Conservation (phyloP, 345 rosid genomes). For the Pseudoturritis turrita region DNA sequence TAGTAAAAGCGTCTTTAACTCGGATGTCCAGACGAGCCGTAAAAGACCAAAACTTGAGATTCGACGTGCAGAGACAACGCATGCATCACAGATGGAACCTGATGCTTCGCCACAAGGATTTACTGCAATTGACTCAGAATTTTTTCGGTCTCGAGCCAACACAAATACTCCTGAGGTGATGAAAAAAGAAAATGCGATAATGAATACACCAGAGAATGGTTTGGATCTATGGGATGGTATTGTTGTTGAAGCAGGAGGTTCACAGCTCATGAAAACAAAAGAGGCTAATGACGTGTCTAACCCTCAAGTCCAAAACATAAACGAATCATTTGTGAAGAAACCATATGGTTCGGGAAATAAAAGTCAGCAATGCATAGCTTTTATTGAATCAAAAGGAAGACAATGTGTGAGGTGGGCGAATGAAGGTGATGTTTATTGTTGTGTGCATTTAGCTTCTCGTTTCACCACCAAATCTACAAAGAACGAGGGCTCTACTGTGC, state of each 20-base stretch:
- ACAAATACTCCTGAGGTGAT: slow-evolving; percentile 30
- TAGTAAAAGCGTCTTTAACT: slow-evolving; percentile 38
- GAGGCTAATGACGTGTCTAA: slow-evolving; percentile 28
- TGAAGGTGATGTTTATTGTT: slow-evolving; percentile 94
- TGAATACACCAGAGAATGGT: slow-evolving; percentile 42
- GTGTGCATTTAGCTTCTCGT: slow-evolving; percentile 98
- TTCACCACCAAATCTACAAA: slow-evolving; percentile 57
- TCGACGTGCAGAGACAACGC: slow-evolving; percentile 77
- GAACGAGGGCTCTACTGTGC: slow-evolving; percentile 47
- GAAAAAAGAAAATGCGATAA: slow-evolving; percentile 34
- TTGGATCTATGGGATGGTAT: slow-evolving; percentile 68
- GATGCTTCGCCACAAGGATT: slow-evolving; percentile 38
- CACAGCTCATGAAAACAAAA: slow-evolving; percentile 33
- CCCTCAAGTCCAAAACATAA: slow-evolving; percentile 19
- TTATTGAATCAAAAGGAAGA: slow-evolving; percentile 89
- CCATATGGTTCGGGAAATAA: slow-evolving; percentile 51
- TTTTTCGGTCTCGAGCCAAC: slow-evolving; percentile 45
- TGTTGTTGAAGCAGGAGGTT: slow-evolving; percentile 54
- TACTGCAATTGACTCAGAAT: slow-evolving; percentile 51
- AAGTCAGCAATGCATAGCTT: slow-evolving; percentile 85
- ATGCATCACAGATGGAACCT: slow-evolving; percentile 50
- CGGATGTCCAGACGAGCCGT: slow-evolving; percentile 50
- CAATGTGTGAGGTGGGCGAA: slow-evolving; percentile 99
- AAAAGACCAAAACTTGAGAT: slow-evolving; percentile 95
- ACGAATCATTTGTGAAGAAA: slow-evolving; percentile 38